Percentiles rank a stretch among this genome's conserved stretches.
Evolutionary conservation across 1,139 yeast genomes (phyloP).

Genomic region (Protomyces arabidopsidicola): DNA sequence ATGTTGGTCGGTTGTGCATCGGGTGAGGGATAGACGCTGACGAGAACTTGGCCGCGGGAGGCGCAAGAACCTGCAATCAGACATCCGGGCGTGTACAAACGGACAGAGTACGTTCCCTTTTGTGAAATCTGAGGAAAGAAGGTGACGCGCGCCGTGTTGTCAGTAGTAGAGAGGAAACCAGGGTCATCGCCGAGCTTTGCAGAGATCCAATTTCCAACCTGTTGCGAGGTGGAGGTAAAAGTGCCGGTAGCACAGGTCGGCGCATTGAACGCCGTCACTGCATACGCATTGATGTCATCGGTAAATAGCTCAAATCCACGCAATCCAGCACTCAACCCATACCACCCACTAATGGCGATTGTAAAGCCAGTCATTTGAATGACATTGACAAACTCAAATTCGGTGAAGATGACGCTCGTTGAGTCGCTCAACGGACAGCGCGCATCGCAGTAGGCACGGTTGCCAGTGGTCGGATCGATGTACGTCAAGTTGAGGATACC

Average conservation of each 20-base stretch:
- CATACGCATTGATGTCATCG: conserved; percentile 54
- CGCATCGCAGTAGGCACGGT: conserved; percentile 61
- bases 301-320: conserved; percentile 71
- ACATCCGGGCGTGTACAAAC: conserved; percentile 86
- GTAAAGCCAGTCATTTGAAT: conserved; percentile 60
- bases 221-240: conserved; percentile 36
- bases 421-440: conserved; percentile 62
- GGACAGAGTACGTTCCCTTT: conserved; percentile 69
- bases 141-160: conserved; percentile 48
- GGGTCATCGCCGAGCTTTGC: conserved; percentile 34
- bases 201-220: conserved; percentile 37
- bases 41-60: conserved; percentile 71
- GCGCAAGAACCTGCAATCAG: conserved; percentile 60
- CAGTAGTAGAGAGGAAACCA: conserved; percentile 36
- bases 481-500: conserved; percentile 92
- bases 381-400: conserved; percentile 71
- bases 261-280: conserved; percentile 67
- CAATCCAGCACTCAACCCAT: conserved; percentile 65
- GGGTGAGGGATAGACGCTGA: conserved; percentile 52
- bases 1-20: conserved; percentile 44
- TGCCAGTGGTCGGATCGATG: conserved; percentile 64
- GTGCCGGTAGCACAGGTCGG: conserved; percentile 45
- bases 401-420: conserved; percentile 58
- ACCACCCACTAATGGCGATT: conserved; percentile 63
- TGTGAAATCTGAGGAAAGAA: conserved; percentile 67